Evolutionary conservation across 768 basidiomycete genomes (phyloP).

Genomic region (Crepidotus variabilis): DNA sequence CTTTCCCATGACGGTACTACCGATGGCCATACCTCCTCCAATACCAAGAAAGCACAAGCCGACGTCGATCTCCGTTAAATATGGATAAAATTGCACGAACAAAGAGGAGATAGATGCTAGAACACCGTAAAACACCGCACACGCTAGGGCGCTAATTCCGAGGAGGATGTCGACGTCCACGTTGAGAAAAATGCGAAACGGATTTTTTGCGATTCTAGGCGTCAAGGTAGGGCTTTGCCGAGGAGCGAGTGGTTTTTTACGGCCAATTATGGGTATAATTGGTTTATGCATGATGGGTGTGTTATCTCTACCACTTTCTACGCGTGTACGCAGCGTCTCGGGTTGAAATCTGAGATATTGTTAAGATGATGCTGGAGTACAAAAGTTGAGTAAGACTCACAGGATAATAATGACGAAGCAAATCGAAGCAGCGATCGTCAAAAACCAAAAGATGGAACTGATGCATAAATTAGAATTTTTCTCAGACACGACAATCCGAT

Average conservation of each 20-base stretch:
- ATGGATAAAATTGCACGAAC: slow-evolving; percentile 55
- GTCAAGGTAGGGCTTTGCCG: slow-evolving; percentile 20
- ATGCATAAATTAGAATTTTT: neutral
- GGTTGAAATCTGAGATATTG: slow-evolving; percentile 41
- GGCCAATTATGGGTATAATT: slow-evolving; percentile 46
- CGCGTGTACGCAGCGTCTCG: slow-evolving; percentile 51
- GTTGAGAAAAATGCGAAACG: slow-evolving; percentile 50
- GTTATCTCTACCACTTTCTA: slow-evolving; percentile 48
- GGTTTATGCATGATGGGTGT: slow-evolving; percentile 46
- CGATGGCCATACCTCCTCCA: slow-evolving; percentile 67
- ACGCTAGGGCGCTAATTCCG: slow-evolving; percentile 45
- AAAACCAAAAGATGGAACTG: slow-evolving; percentile 64
- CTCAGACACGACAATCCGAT: neutral
- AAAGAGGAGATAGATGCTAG: slow-evolving; percentile 59
- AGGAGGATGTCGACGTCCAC: slow-evolving; percentile 56
- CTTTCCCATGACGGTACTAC: slow-evolving; percentile 55
- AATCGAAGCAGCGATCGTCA: slow-evolving; percentile 42
- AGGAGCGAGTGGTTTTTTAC: slow-evolving; percentile 21
- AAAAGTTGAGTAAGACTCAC: slow-evolving; percentile 27
- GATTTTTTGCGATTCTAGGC: slow-evolving; percentile 46
- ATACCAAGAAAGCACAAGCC: slow-evolving; percentile 78
- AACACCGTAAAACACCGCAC: slow-evolving; percentile 57
- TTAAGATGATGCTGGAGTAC: slow-evolving; percentile 14
- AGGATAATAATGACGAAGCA: slow-evolving; percentile 46
- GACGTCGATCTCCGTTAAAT: slow-evolving; percentile 56